phyloP scores from a whole-genome alignment of 495 filamentous ascomycete genomes.

The Trichoderma orchidacearum region DNA sequence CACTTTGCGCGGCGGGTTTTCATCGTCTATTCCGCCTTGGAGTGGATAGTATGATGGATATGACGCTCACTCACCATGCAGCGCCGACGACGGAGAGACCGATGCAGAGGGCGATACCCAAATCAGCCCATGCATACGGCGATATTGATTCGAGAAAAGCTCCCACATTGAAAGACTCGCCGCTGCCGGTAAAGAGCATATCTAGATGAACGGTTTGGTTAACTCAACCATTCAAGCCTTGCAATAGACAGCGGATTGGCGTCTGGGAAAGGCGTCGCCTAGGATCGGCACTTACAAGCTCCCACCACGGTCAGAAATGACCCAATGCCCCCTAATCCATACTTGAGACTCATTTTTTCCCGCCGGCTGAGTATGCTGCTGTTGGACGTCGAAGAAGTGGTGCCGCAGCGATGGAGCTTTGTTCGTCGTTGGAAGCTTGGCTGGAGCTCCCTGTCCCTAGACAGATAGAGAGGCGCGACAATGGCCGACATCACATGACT shows the following conservation, averaged over 20 bases:
- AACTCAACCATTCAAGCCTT: not conserved
- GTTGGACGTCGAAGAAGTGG: not conserved
- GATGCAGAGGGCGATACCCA: slow-evolving; percentile 91
- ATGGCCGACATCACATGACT: not conserved
- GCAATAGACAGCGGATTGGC: not conserved
- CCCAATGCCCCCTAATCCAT: slow-evolving; percentile 56
- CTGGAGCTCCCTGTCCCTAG: not conserved
- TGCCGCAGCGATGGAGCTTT: not conserved
- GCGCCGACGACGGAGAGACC: slow-evolving; percentile 91
- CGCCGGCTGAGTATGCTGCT: not conserved
- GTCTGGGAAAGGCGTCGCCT: no score
- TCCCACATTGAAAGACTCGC: slow-evolving; percentile 94
- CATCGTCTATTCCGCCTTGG: no score
- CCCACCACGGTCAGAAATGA: slow-evolving; percentile 70
- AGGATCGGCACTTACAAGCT: slow-evolving; percentile 48
- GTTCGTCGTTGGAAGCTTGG: not conserved
- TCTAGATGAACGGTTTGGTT: slow-evolving; percentile 37
- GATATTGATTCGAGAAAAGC: slow-evolving; percentile 88
- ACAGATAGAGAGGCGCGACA: not conserved
- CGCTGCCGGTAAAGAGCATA: slow-evolving; percentile 93
- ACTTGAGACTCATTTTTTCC: slow-evolving; percentile 39
- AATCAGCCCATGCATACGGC: slow-evolving; percentile 81
- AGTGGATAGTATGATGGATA: no score
- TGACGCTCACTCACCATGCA: slow-evolving; percentile 75
- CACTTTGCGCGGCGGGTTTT: no score